phyloP scores from a whole-genome alignment of 257 asterid species.

The Gynochthodes officinalis region DNA sequence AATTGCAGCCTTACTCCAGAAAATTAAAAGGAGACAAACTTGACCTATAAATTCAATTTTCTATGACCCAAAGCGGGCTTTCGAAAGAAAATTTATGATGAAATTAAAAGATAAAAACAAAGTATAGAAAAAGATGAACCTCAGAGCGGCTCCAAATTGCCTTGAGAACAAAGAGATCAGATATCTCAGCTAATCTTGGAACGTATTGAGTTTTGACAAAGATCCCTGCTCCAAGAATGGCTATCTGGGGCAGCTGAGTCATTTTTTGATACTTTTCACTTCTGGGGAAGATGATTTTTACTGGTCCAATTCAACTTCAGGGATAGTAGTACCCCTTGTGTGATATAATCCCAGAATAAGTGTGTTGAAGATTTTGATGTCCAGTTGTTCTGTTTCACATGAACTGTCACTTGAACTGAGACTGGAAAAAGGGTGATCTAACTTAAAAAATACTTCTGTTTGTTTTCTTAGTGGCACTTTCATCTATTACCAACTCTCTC shows the following conservation, averaged over 20 bases:
- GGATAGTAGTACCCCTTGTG: too few species aligned
- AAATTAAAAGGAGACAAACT: neutral
- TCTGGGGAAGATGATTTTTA: too few species aligned
- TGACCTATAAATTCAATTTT: neutral
- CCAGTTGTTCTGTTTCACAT: neutral
- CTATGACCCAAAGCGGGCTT: neutral
- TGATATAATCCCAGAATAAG: neutral
- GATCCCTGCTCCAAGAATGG: constrained; percentile 88
- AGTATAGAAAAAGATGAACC: constrained; percentile 29
- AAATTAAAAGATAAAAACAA: neutral
- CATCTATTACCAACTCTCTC: too few species aligned
- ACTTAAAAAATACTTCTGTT: too few species aligned
- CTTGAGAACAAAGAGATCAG: constrained; percentile 52
- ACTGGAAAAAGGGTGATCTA: too few species aligned
- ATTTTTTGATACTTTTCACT: neutral
- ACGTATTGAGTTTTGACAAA: constrained; percentile 71
- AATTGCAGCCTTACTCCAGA: neutral
- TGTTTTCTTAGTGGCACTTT: too few species aligned
- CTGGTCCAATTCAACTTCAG: neutral
- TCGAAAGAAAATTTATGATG: constrained; percentile 6
- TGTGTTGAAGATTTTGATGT: too few species aligned
- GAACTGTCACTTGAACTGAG: too few species aligned
- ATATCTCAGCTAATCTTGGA: constrained; percentile 86
- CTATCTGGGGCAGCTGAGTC: constrained; percentile 54
- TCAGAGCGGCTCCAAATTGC: constrained; percentile 88